These are phyloP conservation scores for Primulina huaijiensis DNA, from an alignment of 257 asterid genomes.

Conservation along the genomic window DNA sequence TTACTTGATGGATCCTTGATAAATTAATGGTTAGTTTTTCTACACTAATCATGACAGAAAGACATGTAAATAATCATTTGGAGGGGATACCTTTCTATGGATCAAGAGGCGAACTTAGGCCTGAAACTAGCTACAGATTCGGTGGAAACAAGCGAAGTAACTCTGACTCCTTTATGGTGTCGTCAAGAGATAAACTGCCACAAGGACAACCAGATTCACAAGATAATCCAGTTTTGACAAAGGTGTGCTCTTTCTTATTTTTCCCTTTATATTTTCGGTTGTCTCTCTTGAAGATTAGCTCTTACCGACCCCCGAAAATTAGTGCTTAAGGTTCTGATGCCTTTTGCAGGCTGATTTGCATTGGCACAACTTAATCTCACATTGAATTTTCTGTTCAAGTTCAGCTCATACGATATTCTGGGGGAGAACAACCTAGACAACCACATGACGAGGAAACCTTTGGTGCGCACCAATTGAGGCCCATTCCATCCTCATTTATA, in stretches of 20 bases:
- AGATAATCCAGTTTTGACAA: constrained; percentile 64
- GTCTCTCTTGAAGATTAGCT: not conserved
- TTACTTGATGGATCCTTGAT: constrained; percentile 16
- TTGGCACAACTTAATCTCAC: constrained; percentile 35
- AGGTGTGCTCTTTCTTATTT: constrained; percentile 39
- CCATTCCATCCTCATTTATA: constrained; percentile 45
- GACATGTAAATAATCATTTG: constrained; percentile 56
- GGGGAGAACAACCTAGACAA: constrained; percentile 27
- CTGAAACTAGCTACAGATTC: constrained; percentile 52
- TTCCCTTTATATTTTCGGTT: constrained; percentile 9
- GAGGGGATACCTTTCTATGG: constrained; percentile 79
- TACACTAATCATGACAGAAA: constrained; percentile 53
- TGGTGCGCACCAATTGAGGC: constrained; percentile 55
- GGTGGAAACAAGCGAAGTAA: constrained; percentile 69
- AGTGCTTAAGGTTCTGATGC: not conserved
- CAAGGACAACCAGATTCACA: constrained; percentile 52
- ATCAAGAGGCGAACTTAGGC: constrained; percentile 58
- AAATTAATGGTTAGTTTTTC: constrained; percentile 22
- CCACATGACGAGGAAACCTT: constrained; percentile 54
- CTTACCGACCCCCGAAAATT: constrained; percentile 1
- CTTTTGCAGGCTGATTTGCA: constrained; percentile 10
- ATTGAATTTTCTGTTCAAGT: constrained; percentile 39
- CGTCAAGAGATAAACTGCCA: constrained; percentile 59
- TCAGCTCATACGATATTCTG: constrained; percentile 74
- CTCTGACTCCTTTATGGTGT: constrained; percentile 64